Evolutionary conservation across 1,139 yeast genomes (phyloP).

Genomic region (Candida anutae): DNA sequence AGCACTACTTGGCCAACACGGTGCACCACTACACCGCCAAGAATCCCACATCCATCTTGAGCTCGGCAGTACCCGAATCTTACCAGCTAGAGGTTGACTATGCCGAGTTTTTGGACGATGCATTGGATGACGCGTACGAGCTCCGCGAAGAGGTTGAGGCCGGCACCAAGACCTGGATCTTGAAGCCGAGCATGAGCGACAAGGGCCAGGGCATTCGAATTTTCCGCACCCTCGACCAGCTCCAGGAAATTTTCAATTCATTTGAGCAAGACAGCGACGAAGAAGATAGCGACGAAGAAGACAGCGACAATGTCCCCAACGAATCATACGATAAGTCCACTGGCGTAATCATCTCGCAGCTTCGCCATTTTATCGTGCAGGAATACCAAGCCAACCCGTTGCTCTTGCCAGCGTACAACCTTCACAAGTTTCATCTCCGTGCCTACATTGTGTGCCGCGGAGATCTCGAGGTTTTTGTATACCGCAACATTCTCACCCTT

Average conservation of each 20-base stretch:
- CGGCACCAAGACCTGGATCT: slow-evolving; percentile 68
- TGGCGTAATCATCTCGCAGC: slow-evolving; percentile 74
- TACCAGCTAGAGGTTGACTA: slow-evolving; percentile 85
- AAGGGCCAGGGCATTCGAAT: slow-evolving; percentile 92
- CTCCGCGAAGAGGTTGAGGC: slow-evolving; percentile 66
- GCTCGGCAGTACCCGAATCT: slow-evolving; percentile 61
- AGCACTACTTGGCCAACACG: slow-evolving; percentile 80
- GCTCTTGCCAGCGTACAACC: slow-evolving; percentile 49
- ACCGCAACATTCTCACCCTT: slow-evolving; percentile 67
- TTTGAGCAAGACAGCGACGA: slow-evolving; percentile 64
- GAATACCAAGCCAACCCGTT: slow-evolving; percentile 66
- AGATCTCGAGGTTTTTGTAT: slow-evolving; percentile 68
- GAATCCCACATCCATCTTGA: slow-evolving; percentile 59
- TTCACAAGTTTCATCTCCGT: slow-evolving; percentile 81
- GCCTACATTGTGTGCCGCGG: slow-evolving; percentile 78
- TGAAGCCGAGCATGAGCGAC: slow-evolving; percentile 96
- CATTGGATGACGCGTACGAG: slow-evolving; percentile 87
- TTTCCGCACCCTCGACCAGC: slow-evolving; percentile 67
- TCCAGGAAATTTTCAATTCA: slow-evolving; percentile 75
- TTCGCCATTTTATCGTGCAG: slow-evolving; percentile 87
- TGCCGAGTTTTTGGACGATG: slow-evolving; percentile 91
- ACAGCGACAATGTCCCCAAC: slow-evolving; percentile 12
- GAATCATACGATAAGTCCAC: slow-evolving; percentile 13
- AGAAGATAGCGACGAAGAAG: slow-evolving; percentile 44
- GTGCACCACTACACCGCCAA: slow-evolving; percentile 67